Evolutionary conservation across 495 filamentous ascomycete genomes (phyloP).

Genomic region (Cercophora samala): DNA sequence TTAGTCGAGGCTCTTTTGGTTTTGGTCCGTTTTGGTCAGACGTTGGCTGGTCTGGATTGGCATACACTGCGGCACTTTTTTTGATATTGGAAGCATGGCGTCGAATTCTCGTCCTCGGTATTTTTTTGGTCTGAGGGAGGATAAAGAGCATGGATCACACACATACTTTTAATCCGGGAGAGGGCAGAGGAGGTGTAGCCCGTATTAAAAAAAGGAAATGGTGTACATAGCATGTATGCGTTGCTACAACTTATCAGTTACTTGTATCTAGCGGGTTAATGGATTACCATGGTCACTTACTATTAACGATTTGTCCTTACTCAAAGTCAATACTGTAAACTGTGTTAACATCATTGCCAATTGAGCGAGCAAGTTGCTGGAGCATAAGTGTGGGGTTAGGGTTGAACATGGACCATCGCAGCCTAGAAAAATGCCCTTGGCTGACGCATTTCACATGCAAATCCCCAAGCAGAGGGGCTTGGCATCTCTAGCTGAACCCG

Average conservation of each 20-base stretch:
- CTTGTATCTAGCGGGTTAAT: not conserved
- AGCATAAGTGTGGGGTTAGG: constrained; percentile 7
- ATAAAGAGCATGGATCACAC: not conserved
- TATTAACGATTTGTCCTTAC: not conserved
- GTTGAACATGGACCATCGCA: not conserved
- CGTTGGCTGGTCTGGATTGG: constrained; percentile 10
- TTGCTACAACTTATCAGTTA: not conserved
- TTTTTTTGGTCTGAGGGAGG: constrained; percentile 1
- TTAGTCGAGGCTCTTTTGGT: constrained; percentile 14
- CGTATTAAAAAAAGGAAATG: not conserved
- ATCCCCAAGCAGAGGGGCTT: not conserved
- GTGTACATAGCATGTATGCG: not conserved
- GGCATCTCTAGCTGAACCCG: not conserved
- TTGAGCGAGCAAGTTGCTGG: too few relatives aligned
- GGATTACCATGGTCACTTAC: not conserved
- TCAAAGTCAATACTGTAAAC: not conserved
- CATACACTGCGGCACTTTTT: constrained; percentile 6
- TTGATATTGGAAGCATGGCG: constrained; percentile 5
- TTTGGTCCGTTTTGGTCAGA: constrained; percentile 8
- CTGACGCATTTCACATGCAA: constrained; percentile 4
- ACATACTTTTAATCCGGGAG: not conserved
- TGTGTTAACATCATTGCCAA: not conserved
- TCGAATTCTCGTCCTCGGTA: not conserved
- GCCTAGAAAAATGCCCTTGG: not conserved
- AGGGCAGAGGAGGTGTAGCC: not conserved